phyloP scores from a whole-genome alignment of 2,329 filamentous ascomycete genomes.

The Fusarium fracticaudum region DNA sequence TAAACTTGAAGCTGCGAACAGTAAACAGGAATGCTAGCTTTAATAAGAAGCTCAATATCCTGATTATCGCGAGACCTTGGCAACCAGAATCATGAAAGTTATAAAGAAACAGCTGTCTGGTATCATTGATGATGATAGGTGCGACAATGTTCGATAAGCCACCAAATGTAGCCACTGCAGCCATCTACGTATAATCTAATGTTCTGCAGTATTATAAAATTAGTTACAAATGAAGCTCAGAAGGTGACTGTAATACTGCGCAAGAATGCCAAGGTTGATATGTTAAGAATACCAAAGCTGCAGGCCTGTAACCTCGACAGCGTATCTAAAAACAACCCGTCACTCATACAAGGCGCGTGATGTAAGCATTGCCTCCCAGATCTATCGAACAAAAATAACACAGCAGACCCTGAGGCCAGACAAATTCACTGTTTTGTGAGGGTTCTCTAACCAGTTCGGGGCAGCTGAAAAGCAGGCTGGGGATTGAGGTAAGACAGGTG shows the following conservation, averaged over 20 bases:
- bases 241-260: neutral
- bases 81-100: too few species aligned
- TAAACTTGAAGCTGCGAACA: too few species aligned
- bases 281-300: neutral
- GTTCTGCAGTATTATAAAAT: fast-evolving
- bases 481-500: neutral
- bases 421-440: neutral
- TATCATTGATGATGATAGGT: too few species aligned
- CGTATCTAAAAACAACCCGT: neutral
- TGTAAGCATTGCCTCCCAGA: too few species aligned
- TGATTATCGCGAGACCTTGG: too few species aligned
- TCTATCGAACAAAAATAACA: too few species aligned
- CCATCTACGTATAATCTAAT: fast-evolving
- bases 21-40: too few species aligned
- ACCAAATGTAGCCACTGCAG: neutral
- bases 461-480: neutral
- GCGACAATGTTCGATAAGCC: neutral
- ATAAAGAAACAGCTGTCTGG: too few species aligned
- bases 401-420: fast-evolving
- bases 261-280: too few species aligned
- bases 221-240: fast-evolving
- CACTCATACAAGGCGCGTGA: too few species aligned
- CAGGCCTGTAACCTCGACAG: neutral
- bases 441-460: neutral
- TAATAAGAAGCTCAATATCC: too few species aligned